Evolutionary conservation across 2,329 filamentous ascomycete species (phyloP), one percentile per base, ranked within the genome.

Genomic region (Aspergillus fumigatus): DNA sequence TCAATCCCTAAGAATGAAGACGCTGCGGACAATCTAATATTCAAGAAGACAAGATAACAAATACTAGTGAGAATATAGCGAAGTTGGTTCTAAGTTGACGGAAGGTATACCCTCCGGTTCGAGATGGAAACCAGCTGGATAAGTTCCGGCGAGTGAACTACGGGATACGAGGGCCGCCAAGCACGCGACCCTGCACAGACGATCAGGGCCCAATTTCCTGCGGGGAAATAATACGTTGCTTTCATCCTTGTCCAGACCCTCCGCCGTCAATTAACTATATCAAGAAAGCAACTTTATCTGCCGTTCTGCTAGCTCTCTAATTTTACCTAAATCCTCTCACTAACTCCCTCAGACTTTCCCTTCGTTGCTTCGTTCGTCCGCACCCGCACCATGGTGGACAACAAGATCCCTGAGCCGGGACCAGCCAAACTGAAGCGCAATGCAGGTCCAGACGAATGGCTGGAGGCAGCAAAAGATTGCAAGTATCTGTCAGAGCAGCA

Each of bases 381-480:
- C 52, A 27, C 26, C 35, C 52, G 56, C 64, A 66, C 56, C 51
- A 76, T 77, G 74, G 70, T 71, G 38, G 72, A 75, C 58, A 81
- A 77, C 61, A 82, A 84, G 62, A 84, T 97, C 65, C 93, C 94
- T 57, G 90, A 93, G 79, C 93, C 93, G 56, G 93, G 93, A 53
- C 92, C 93, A 56, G 93, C 93, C 58, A 91, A 89, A 67, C 80
- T 97, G 63, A 86, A 86, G 61, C 85, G 89, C 56, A 90, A 90
- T 73, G 90, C 92, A 41, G 91, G 91, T 14, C 86, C 95, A 35
- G 91, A 97, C 73, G 92, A 97, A 78, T 99, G 94, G 94, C 83
- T 99, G 32, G 90, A 94, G 72, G 90, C 95, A 75, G 94, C 94
- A 48, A 97, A 96, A 77, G 89, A 94, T 76, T 97, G 94, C 79